phyloP scores from a whole-genome alignment of 495 filamentous ascomycete species.

The Penicillium malachiteum region DNA sequence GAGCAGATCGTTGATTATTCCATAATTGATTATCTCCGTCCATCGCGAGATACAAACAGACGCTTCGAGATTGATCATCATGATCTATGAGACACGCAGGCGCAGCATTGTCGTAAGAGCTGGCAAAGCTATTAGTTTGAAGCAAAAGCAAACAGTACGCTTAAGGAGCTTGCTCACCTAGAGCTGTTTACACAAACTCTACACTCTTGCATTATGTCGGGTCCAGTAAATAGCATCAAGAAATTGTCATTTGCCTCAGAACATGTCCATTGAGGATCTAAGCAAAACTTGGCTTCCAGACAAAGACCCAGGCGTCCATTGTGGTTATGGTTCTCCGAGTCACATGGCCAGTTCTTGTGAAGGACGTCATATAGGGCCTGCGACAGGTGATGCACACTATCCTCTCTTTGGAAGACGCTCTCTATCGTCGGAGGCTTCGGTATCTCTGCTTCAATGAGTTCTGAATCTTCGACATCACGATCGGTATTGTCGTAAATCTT shows the following conservation, averaged over 20 bases:
- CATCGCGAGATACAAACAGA: slow-evolving; percentile 6
- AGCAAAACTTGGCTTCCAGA: slow-evolving; percentile 5
- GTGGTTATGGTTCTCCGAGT: neutral
- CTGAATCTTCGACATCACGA: neutral
- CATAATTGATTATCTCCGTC: slow-evolving; percentile 8
- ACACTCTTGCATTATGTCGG: slow-evolving; percentile 12
- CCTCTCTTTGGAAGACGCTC: neutral
- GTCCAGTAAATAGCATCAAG: slow-evolving; percentile 7
- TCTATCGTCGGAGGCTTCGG: neutral
- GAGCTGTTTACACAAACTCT: slow-evolving; percentile 1
- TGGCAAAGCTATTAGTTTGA: too few relatives aligned
- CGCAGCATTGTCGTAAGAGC: neutral
- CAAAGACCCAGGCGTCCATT: slow-evolving; percentile 11
- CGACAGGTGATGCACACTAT: neutral
- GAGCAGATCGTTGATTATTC: slow-evolving; percentile 1
- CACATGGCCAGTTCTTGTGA: neutral
- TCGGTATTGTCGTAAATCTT: neutral
- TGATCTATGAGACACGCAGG: slow-evolving; percentile 8
- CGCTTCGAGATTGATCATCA: slow-evolving; percentile 7
- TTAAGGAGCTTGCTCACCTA: neutral
- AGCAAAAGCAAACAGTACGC: too few relatives aligned
- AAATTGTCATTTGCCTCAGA: slow-evolving; percentile 5
- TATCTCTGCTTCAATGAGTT: too few relatives aligned
- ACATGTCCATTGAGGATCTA: slow-evolving; percentile 11
- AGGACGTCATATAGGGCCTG: neutral